Percentiles rank a stretch among this genome's conserved stretches.
Conservation (phyloP, 1,284 basidiomycete species). For the Ceratobasidium sp. region DNA sequence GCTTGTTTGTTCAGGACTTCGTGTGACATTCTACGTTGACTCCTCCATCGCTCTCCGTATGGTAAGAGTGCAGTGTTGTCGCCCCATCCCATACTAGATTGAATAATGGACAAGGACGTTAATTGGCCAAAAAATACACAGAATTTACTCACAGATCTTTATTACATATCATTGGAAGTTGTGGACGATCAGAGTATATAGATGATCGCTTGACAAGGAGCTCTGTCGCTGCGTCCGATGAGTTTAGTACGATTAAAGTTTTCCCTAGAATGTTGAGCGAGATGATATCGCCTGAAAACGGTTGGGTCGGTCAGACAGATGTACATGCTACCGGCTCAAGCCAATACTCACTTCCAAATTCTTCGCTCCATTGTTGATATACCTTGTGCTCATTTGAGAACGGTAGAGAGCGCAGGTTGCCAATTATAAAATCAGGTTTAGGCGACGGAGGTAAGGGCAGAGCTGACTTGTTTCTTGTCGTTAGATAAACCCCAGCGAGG, state of each 20-base stretch:
- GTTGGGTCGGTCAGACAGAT: not conserved
- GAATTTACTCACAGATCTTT: not conserved
- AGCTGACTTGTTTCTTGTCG: too few relatives aligned
- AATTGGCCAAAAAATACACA: not conserved
- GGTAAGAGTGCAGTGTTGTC: slow-evolving; percentile 7
- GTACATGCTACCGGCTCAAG: not conserved
- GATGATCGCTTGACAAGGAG: slow-evolving; percentile 42
- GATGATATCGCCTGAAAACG: slow-evolving; percentile 36
- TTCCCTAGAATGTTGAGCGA: slow-evolving; percentile 41
- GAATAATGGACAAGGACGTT: not conserved
- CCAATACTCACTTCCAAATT: slow-evolving; percentile 1
- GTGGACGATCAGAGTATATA: slow-evolving; percentile 42
- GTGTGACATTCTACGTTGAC: slow-evolving; percentile 31
- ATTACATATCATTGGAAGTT: slow-evolving; percentile 38
- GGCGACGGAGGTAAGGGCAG: slow-evolving; percentile 18
- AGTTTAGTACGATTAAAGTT: slow-evolving; percentile 44
- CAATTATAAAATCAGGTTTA: slow-evolving; percentile 17
- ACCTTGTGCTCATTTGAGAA: slow-evolving; percentile 16
- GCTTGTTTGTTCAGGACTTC: slow-evolving; percentile 6
- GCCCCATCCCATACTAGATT: slow-evolving; percentile 17
- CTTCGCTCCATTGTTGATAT: slow-evolving; percentile 22
- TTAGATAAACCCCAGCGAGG: too few relatives aligned
- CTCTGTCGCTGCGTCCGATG: slow-evolving; percentile 41
- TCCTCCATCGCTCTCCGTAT: slow-evolving; percentile 36
- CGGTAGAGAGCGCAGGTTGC: slow-evolving; percentile 15